phyloP scores from a whole-genome alignment of 768 basidiomycete genomes.

The Podaxis sp. region DNA sequence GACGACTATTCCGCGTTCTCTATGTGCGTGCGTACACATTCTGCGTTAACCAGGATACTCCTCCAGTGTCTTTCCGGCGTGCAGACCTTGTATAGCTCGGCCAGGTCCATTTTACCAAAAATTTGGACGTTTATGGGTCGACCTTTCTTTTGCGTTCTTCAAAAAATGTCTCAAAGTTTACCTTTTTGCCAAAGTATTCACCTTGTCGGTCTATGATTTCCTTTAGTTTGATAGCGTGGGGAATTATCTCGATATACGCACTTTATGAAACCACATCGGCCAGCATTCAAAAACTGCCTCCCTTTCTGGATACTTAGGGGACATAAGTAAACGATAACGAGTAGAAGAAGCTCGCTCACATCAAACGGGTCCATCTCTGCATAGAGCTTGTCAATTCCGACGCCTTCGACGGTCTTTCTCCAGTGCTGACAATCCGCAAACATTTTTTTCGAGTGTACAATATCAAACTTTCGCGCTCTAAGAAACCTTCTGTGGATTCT shows the following conservation, averaged over 20 bases:
- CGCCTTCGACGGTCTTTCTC: constrained; percentile 61
- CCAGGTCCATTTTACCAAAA: constrained; percentile 59
- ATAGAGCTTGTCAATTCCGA: constrained; percentile 68
- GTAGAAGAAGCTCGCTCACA: constrained; percentile 38
- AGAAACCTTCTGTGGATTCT: constrained; percentile 59
- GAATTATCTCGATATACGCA: constrained; percentile 23
- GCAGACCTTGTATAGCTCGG: constrained; percentile 54
- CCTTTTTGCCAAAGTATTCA: constrained; percentile 21
- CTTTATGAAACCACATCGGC: constrained; percentile 83
- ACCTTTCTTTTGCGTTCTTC: constrained; percentile 48
- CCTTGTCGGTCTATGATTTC: constrained; percentile 66
- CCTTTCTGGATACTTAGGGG: constrained; percentile 63
- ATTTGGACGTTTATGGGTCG: constrained; percentile 70
- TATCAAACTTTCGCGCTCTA: constrained; percentile 66
- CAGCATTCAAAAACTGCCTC: constrained; percentile 70
- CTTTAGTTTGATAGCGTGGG: neutral
- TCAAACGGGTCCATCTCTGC: constrained; percentile 65
- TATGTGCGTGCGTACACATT: constrained; percentile 37
- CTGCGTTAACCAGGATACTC: constrained; percentile 62
- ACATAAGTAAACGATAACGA: neutral
- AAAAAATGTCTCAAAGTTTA: neutral
- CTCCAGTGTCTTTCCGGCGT: constrained; percentile 65
- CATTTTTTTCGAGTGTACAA: constrained; percentile 63
- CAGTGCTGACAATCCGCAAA: constrained; percentile 65
- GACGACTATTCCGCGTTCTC: neutral